These are phyloP conservation scores for Trichoderma sp. DNA, from an alignment of 2,329 filamentous ascomycete species.

Conservation along the genomic window DNA sequence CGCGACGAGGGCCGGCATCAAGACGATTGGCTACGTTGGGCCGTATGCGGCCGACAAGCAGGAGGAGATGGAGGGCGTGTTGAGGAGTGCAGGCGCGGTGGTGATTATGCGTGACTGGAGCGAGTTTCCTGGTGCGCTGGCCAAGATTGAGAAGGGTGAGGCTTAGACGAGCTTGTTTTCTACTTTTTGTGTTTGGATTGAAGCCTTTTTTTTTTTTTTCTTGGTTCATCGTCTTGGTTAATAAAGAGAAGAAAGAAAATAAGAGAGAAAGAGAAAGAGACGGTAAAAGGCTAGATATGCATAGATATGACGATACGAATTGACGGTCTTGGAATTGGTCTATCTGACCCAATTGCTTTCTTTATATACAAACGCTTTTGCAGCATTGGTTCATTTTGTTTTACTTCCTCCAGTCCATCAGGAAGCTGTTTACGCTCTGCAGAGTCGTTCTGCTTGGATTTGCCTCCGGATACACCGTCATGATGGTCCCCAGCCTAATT, in stretches of 20 bases:
- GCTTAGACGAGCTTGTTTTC: constrained; percentile 29
- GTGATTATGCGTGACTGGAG: constrained; percentile 63
- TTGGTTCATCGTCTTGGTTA: background rate
- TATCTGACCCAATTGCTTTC: background rate
- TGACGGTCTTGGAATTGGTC: background rate
- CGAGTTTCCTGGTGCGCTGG: constrained; percentile 53
- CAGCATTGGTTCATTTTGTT: background rate
- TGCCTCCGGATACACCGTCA: constrained; percentile 73
- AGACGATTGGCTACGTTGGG: constrained; percentile 81
- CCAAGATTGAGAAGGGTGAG: constrained; percentile 48
- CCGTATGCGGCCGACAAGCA: constrained; percentile 66
- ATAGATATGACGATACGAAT: constrained; percentile 22
- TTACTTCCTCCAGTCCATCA: constrained; percentile 62
- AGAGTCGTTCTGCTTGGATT: constrained; percentile 84
- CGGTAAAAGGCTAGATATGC: constrained; percentile 27
- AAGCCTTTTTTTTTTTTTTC: background rate
- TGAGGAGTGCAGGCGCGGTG: constrained; percentile 63
- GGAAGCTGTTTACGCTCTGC: constrained; percentile 87
- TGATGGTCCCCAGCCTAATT: constrained; percentile 77
- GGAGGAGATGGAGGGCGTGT: constrained; percentile 63
- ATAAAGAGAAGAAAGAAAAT: background rate
- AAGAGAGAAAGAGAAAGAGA: background rate
- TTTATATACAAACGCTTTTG: too few relatives aligned
- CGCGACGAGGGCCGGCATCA: constrained; percentile 72
- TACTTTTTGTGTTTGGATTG: background rate